phyloP scores from a whole-genome alignment of 768 basidiomycete species.

The Suillus fuscotomentosus region DNA sequence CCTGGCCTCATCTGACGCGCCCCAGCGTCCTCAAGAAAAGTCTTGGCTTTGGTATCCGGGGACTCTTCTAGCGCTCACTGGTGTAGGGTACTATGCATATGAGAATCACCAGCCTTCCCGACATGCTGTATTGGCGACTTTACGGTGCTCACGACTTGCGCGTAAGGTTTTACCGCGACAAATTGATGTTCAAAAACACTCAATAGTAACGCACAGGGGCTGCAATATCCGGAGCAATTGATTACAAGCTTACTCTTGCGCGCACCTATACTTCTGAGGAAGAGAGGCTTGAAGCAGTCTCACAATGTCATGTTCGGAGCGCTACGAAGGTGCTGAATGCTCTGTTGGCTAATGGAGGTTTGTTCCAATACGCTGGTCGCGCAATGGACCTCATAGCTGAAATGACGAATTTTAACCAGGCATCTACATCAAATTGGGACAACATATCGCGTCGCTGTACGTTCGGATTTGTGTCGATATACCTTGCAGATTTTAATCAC shows the following conservation, averaged over 20 bases:
- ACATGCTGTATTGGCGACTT: slow-evolving; percentile 67
- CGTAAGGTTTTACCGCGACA: slow-evolving; percentile 36
- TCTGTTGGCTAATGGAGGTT: slow-evolving; percentile 87
- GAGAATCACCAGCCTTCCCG: slow-evolving; percentile 71
- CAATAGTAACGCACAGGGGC: slow-evolving; percentile 41
- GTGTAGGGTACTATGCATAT: slow-evolving; percentile 49
- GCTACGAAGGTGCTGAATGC: slow-evolving; percentile 77
- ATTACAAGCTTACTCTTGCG: slow-evolving; percentile 71
- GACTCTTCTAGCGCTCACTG: slow-evolving; percentile 26
- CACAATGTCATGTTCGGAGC: slow-evolving; percentile 82
- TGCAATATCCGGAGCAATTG: slow-evolving; percentile 60
- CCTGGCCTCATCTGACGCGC: not conserved
- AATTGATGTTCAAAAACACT: slow-evolving; percentile 9
- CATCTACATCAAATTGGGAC: slow-evolving; percentile 87
- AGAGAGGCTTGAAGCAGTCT: slow-evolving; percentile 53
- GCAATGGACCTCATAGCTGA: not conserved
- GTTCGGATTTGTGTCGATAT: slow-evolving; percentile 26
- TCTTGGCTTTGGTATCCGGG: slow-evolving; percentile 26
- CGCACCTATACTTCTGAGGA: slow-evolving; percentile 49
- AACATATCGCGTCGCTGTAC: slow-evolving; percentile 75
- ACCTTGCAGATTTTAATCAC: slow-evolving; percentile 10
- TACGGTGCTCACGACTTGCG: slow-evolving; percentile 81
- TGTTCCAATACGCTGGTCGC: slow-evolving; percentile 18
- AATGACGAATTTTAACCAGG: slow-evolving; percentile 37
- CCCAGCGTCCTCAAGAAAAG: slow-evolving; percentile 10